These are phyloP conservation scores for Helicocarpus griseus DNA, from an alignment of 2,329 filamentous ascomycete species.

Conservation along the genomic window DNA sequence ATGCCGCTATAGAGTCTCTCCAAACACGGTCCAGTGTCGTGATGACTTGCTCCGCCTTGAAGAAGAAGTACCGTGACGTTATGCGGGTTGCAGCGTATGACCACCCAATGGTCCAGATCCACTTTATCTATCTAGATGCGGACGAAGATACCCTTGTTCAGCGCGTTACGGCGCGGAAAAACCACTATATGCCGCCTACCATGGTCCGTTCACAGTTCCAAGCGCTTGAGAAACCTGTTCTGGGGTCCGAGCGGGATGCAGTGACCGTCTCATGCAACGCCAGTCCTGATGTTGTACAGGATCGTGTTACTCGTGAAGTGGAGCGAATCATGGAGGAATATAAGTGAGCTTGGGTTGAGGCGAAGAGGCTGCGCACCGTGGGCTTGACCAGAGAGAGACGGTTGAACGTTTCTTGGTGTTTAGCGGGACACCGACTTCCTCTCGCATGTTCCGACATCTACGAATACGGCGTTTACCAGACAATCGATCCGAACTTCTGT, in stretches of 20 bases:
- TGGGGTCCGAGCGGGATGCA: slow-evolving; percentile 59
- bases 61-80: slow-evolving; percentile 93
- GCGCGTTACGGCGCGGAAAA: slow-evolving; percentile 63
- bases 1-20: slow-evolving; percentile 48
- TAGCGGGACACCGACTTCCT: no score
- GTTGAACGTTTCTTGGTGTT: no score
- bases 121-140: slow-evolving; percentile 87
- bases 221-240: slow-evolving; percentile 66
- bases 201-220: slow-evolving; percentile 94
- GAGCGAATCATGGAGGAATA: slow-evolving; percentile 11
- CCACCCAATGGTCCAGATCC: slow-evolving; percentile 62
- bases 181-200: slow-evolving; percentile 89
- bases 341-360: neutral
- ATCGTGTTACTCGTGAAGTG: slow-evolving; percentile 7
- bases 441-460: no score
- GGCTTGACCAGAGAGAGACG: no score
- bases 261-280: slow-evolving; percentile 53
- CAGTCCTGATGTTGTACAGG: slow-evolving; percentile 41
- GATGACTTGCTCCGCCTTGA: slow-evolving; percentile 89
- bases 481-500: no score
- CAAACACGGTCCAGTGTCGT: slow-evolving; percentile 59
- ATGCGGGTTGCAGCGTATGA: slow-evolving; percentile 73
- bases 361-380: neutral
- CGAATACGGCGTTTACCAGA: no score
- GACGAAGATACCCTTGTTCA: slow-evolving; percentile 63